Evolutionary conservation across 2,329 filamentous ascomycete species (phyloP).

Genomic region (Talaromyces atroroseus): DNA sequence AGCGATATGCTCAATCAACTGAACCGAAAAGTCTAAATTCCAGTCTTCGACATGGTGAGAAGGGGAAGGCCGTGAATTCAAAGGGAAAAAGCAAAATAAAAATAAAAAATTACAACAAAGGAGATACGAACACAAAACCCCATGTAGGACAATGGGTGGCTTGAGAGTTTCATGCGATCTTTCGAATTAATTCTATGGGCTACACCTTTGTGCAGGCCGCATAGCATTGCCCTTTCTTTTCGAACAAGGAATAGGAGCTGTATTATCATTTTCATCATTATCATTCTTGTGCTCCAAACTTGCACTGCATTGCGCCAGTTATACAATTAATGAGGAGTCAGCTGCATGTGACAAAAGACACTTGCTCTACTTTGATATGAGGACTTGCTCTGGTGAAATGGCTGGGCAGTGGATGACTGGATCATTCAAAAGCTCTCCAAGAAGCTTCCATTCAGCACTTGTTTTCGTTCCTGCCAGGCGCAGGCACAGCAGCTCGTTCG

Average conservation of each 20-base stretch:
- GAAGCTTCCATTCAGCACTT: conserved; percentile 2
- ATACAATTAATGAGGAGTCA: neutral
- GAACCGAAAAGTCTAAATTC: conserved; percentile 34
- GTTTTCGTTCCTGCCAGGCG: conserved; percentile 9
- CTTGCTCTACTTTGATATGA: neutral
- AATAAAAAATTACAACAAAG: neutral
- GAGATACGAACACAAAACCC: neutral
- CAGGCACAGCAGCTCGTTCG: conserved; percentile 13
- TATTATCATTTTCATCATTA: conserved; percentile 9
- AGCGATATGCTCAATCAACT: conserved; percentile 47
- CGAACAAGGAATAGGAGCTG: conserved; percentile 4
- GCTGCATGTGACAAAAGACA: neutral
- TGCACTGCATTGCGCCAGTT: neutral
- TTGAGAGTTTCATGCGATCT: neutral
- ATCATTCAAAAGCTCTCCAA: neutral
- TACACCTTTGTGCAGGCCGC: conserved; percentile 15
- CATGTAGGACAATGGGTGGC: neutral
- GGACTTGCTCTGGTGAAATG: neutral
- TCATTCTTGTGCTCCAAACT: neutral
- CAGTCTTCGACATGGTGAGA: neutral
- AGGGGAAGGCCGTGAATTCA: neutral
- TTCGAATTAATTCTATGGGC: conserved; percentile 8
- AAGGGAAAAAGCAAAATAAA: conserved; percentile 1
- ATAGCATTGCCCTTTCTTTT: conserved; percentile 2
- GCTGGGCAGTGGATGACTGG: conserved; percentile 7